These are phyloP conservation scores for Rhodotorula glutinis DNA, from an alignment of 1,284 basidiomycete species.

Conservation along the genomic window DNA sequence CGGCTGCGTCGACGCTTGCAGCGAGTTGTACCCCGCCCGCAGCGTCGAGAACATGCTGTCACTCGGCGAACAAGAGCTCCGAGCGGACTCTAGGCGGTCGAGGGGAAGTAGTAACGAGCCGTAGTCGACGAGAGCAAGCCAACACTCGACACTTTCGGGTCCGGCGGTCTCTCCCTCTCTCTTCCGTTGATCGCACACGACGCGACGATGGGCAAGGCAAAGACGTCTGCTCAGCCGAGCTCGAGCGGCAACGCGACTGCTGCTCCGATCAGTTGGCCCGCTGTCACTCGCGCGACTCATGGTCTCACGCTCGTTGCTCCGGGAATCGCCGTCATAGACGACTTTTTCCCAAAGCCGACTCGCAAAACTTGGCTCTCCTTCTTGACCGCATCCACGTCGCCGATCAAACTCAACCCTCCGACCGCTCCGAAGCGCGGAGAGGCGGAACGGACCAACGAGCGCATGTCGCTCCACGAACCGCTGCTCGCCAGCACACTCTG, in stretches of 20 bases:
- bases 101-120: background rate
- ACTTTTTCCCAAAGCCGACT: conserved; percentile 10
- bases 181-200: no score
- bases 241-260: no score
- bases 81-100: no score
- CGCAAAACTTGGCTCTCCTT: conserved; percentile 10
- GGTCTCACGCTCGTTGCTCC: background rate
- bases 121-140: background rate
- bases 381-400: background rate
- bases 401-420: conserved; percentile 46
- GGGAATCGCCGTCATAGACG: conserved; percentile 24
- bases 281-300: background rate
- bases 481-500: conserved; percentile 61
- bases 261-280: background rate
- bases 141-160: no score
- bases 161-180: no score
- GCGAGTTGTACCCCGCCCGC: conserved; percentile 28
- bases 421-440: conserved; percentile 71
- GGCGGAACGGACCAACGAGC: conserved; percentile 69
- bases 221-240: no score
- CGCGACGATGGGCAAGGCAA: no score
- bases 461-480: conserved; percentile 61
- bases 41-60: conserved; percentile 31
- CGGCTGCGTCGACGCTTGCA: conserved; percentile 25
- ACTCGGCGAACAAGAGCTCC: background rate